These are phyloP conservation scores for Debaryomycetaceae sp. DNA, from an alignment of 1,139 yeast species.

Conservation along the genomic window DNA sequence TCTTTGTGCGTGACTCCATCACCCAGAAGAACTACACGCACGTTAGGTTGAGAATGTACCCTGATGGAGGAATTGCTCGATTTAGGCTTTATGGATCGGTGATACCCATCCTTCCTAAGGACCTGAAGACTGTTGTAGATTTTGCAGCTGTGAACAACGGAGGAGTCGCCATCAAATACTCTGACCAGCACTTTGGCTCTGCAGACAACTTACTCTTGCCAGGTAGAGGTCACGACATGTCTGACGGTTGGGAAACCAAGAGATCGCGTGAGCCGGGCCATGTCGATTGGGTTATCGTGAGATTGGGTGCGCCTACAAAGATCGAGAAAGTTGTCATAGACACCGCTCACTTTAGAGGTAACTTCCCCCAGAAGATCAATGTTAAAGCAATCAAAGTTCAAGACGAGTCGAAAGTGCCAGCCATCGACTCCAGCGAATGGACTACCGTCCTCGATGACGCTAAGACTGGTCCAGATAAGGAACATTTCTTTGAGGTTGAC, in stretches of 20 bases:
- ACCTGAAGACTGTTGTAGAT: slow-evolving; percentile 50
- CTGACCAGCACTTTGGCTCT: slow-evolving; percentile 92
- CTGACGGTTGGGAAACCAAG: slow-evolving; percentile 98
- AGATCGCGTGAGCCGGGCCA: slow-evolving; percentile 83
- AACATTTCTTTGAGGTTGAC: slow-evolving; percentile 53
- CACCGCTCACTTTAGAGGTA: slow-evolving; percentile 92
- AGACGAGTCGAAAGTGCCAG: slow-evolving; percentile 32
- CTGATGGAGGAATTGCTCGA: slow-evolving; percentile 96
- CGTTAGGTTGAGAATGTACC: slow-evolving; percentile 83
- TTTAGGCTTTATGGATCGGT: slow-evolving; percentile 86
- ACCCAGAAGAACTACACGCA: slow-evolving; percentile 70
- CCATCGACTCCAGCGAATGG: slow-evolving; percentile 52
- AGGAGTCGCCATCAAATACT: slow-evolving; percentile 76
- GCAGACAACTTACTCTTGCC: slow-evolving; percentile 86
- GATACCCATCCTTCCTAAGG: slow-evolving; percentile 57
- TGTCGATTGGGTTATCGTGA: slow-evolving; percentile 84
- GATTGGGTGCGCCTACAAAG: slow-evolving; percentile 64
- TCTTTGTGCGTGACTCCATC: slow-evolving; percentile 58
- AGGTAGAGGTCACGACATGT: slow-evolving; percentile 94
- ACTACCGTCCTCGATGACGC: slow-evolving; percentile 57
- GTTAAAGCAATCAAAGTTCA: slow-evolving; percentile 52
- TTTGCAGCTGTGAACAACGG: slow-evolving; percentile 83
- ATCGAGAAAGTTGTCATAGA: slow-evolving; percentile 67
- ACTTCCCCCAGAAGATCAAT: slow-evolving; percentile 77
- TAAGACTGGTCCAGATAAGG: slow-evolving; percentile 77